A percentile compares a stretch with the other conserved stretches of the same genome.
Conservation (phyloP, 345 rosid species). For the Hevea brasiliensis region DNA sequence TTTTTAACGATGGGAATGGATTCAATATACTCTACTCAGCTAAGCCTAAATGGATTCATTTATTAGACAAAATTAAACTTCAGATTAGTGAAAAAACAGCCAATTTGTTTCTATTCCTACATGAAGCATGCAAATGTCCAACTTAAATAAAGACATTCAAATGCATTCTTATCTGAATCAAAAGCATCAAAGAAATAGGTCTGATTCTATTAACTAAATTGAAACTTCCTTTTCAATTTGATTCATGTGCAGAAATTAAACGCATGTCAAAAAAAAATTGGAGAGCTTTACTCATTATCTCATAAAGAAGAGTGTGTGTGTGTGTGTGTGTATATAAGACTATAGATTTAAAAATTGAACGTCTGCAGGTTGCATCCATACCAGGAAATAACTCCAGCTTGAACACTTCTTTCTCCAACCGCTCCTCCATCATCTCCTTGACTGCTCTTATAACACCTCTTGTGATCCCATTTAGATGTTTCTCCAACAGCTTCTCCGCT, state of each 20-base stretch:
- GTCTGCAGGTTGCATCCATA: slow-evolving; percentile 1
- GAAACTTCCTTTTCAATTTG: neutral
- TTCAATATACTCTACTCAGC: neutral
- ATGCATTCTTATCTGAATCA: neutral
- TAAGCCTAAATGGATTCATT: neutral
- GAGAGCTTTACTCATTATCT: slow-evolving; percentile 2
- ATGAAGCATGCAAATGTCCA: neutral
- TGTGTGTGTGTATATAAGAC: too few species aligned
- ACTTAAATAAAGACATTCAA: neutral
- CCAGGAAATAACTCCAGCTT: slow-evolving; percentile 21
- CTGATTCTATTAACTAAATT: neutral
- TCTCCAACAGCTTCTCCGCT: slow-evolving; percentile 63
- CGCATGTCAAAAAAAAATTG: neutral
- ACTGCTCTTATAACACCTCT: slow-evolving; percentile 67
- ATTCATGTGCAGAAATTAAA: neutral
- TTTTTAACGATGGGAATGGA: neutral
- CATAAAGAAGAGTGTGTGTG: too few species aligned
- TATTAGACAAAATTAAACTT: neutral
- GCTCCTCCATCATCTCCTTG: slow-evolving; percentile 72
- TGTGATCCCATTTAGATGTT: slow-evolving; percentile 68
- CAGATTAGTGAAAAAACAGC: neutral
- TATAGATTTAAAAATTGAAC: too few species aligned
- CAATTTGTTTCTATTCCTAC: neutral
- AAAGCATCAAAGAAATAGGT: neutral
- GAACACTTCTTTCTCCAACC: slow-evolving; percentile 26